Evolutionary conservation across 805 yeast species (phyloP), one percentile per base, ranked within the genome.

Genomic region (Teunomyces panamensis): DNA sequence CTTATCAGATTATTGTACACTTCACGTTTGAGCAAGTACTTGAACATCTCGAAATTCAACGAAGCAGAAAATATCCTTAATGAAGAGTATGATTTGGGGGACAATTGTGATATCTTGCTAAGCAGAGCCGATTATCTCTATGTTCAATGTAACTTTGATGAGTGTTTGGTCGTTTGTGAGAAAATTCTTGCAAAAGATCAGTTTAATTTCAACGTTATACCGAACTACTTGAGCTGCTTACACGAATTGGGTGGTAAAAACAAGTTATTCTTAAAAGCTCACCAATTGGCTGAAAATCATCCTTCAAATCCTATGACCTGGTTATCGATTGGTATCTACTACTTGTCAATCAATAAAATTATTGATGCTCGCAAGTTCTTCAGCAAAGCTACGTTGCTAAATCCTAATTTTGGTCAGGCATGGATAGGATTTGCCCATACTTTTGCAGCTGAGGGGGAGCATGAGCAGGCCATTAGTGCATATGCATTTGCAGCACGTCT

Each of bases 341-440:
- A 94, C 62, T 71, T 92, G 53, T 75, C 90, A 4, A 83, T 85
- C 4, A 78, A 77, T 49, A 85, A 85, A 61, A 74, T 87, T 9
- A 64, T 83, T 5, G 97, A 91, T 54, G 96, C 98, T 0, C 74
- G 99, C 49, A 79, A 86, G 53, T 89, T 80, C 60, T 94, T 90
- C 67, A 85, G 94, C 35, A 90, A 89, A 62, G 91, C 97, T 0
- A 89, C 97, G 1, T 75, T 90, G 55, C 66, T 91, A 50, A 86
- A 89, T 58, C 95, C 99, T 2, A 87, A 84, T 55, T 90, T 88
- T 69, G 95, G 94, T 0, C 92, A 88, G 45, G 96, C 98, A 1
- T 94, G 99, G 99, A 83, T 94, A 30, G 99, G 97, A 2, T 94
- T 94, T 70, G 98, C 98, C 1, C 98, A 92, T 60, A 91, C 98